Evolutionary conservation across 805 yeast genomes (phyloP), one percentile per base, ranked within the genome.

Genomic region (Zygoascus biomembranicola): DNA sequence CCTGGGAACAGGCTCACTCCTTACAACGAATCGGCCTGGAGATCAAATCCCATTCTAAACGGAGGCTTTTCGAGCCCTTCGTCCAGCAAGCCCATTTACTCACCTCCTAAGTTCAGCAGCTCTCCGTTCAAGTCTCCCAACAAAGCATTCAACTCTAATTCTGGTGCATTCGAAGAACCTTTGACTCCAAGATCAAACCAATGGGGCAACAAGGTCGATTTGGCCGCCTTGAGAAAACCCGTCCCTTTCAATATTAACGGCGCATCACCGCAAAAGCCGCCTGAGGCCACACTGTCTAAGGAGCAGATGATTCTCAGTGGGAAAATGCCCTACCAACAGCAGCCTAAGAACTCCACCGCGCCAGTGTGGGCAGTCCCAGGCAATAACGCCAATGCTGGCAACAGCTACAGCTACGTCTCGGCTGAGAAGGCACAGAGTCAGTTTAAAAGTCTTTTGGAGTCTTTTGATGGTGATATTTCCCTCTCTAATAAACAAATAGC

Each of bases 161-260:
- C 49, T 16, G 49, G 42, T 32, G 11, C 32, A 5, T 54, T 59
- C 10, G n/a, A 56, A 43, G 65, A 61, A 45, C 65, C 61, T 16
- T 51, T 59, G 58, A 58, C 57, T 13, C 64, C 65, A 2, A 57
- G 52, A 37, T 59, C 65, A 11, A 47, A 44, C 9, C 54, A 52
- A 39, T 63, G 66, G 66, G 31, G 51, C 41, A 55, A 55, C 32
- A 53, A 50, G 8, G 32, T 57, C 8, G 57, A 59, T 32, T 14
- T 54, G 1, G 13, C 53, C 14, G 52, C 55, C 10, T 18, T 57
- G 46, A 39, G 47, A 16, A 52, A 32, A 32, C 50, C 51, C 18
- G 53, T 45, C 26, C 53, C 55, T 9, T 43, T 48, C 10, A 20
- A 48, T 43, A 47, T 46, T 13, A 46, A 46, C 41, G 26, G 51